phyloP scores from a whole-genome alignment of 1,139 yeast genomes.

The Arxiozyma slooffiae region DNA sequence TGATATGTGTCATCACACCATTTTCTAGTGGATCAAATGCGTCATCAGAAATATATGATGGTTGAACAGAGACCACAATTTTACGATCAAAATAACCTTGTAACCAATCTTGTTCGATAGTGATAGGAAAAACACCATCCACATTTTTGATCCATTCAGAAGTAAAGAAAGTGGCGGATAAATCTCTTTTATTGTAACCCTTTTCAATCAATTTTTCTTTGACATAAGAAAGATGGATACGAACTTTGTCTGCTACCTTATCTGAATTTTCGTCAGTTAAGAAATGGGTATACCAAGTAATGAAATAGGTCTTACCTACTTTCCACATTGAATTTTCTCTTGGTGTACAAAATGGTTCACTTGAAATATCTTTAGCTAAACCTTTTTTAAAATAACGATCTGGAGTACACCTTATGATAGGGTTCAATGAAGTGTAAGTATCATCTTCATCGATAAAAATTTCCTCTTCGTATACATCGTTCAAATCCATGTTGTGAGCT shows the following conservation, averaged over 20 bases:
- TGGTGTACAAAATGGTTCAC: constrained; percentile 81
- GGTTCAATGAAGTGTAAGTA: constrained; percentile 59
- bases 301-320: constrained; percentile 55
- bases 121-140: constrained; percentile 56
- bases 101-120: constrained; percentile 54
- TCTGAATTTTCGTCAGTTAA: constrained; percentile 39
- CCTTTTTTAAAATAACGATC: constrained; percentile 61
- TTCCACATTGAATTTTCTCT: constrained; percentile 47
- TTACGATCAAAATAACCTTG: constrained; percentile 40
- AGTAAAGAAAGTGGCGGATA: constrained; percentile 47
- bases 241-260: constrained; percentile 44
- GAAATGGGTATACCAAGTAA: constrained; percentile 66
- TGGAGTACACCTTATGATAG: constrained; percentile 79
- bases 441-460: constrained; percentile 53
- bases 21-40: constrained; percentile 48
- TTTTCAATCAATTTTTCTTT: constrained; percentile 45
- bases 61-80: constrained; percentile 57
- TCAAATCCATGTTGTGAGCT: constrained; percentile 62
- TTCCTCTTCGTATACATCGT: constrained; percentile 47
- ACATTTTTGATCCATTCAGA: constrained; percentile 63
- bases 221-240: constrained; percentile 56
- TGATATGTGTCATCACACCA: constrained; percentile 47
- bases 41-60: constrained; percentile 54
- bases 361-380: constrained; percentile 40
- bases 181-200: constrained; percentile 46